A percentile compares a stretch with the other conserved stretches of the same genome.
Conservation (phyloP, 345 rosid genomes). For the Limnanthes douglasii region DNA sequence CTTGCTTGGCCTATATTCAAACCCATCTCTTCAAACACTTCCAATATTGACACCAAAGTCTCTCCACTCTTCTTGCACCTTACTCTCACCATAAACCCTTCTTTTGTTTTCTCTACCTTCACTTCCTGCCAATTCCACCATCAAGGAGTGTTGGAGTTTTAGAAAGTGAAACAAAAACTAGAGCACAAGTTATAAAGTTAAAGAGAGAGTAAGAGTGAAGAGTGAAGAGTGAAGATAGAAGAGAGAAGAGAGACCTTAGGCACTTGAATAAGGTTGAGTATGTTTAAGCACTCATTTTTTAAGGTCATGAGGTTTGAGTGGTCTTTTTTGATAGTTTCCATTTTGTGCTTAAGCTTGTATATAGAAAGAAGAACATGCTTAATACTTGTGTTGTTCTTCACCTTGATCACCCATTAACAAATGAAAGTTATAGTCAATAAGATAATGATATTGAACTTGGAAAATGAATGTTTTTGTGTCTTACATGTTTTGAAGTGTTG, state of each 20-base stretch:
- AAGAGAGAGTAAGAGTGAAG: not conserved
- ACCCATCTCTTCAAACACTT: slow-evolving; percentile 58
- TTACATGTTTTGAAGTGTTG: slow-evolving; percentile 38
- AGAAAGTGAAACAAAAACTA: not conserved
- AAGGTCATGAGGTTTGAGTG: slow-evolving; percentile 22
- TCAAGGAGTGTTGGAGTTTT: not conserved
- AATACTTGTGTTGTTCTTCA: slow-evolving; percentile 19
- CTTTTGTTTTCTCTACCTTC: slow-evolving; percentile 45
- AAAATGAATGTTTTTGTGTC: not conserved
- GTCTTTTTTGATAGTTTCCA: slow-evolving; percentile 37
- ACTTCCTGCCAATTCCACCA: slow-evolving; percentile 25
- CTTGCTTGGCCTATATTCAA: slow-evolving; percentile 42
- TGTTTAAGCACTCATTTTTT: slow-evolving; percentile 17
- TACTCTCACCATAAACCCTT: slow-evolving; percentile 28
- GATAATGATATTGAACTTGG: not conserved
- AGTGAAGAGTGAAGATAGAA: not conserved
- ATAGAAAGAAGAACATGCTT: slow-evolving; percentile 33
- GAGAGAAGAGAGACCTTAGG: slow-evolving; percentile 31
- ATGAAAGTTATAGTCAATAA: not conserved
- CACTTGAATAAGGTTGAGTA: slow-evolving; percentile 15
- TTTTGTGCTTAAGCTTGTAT: slow-evolving; percentile 37
- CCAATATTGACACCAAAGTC: slow-evolving; percentile 37
- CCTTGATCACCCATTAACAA: slow-evolving; percentile 21
- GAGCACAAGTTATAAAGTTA: not conserved
- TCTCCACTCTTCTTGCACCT: slow-evolving; percentile 27